phyloP scores from a whole-genome alignment of 805 yeast species.

The Pichia occidentalis region DNA sequence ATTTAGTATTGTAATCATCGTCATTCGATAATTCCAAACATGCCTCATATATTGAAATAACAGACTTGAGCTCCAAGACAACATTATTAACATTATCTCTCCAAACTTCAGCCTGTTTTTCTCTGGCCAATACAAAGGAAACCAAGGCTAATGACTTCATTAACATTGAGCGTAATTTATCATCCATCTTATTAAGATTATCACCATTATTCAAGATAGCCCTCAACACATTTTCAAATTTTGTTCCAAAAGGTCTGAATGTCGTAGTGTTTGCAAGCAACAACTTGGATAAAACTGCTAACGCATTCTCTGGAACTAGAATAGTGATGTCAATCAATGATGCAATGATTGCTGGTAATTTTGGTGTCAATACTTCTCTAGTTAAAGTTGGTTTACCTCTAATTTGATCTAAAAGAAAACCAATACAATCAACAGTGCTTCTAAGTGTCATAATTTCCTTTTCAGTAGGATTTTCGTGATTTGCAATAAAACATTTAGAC shows the following conservation, averaged over 20 bases:
- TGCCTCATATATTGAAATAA: slow-evolving; percentile 49
- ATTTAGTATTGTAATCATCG: slow-evolving; percentile 36
- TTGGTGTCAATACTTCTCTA: slow-evolving; percentile 78
- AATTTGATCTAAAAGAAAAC: slow-evolving; percentile 39
- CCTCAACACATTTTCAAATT: slow-evolving; percentile 43
- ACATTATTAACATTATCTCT: slow-evolving; percentile 39
- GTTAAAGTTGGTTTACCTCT: slow-evolving; percentile 80
- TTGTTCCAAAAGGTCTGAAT: slow-evolving; percentile 70
- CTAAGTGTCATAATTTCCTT: slow-evolving; percentile 25
- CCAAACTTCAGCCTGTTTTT: slow-evolving; percentile 42
- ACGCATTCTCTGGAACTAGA: slow-evolving; percentile 32
- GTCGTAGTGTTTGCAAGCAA: slow-evolving; percentile 64
- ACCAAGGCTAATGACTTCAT: slow-evolving; percentile 46
- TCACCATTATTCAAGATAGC: slow-evolving; percentile 29
- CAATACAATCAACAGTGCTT: slow-evolving; percentile 36
- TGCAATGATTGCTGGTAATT: slow-evolving; percentile 55
- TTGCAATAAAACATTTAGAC: slow-evolving; percentile 31
- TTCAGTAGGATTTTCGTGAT: slow-evolving; percentile 24
- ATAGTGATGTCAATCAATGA: slow-evolving; percentile 42
- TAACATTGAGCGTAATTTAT: slow-evolving; percentile 34
- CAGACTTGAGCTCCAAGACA: slow-evolving; percentile 48
- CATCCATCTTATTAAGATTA: slow-evolving; percentile 35
- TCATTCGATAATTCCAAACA: slow-evolving; percentile 55
- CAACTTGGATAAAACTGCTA: slow-evolving; percentile 38
- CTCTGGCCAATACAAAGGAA: slow-evolving; percentile 50